A percentile compares a stretch with the other conserved stretches of the same genome.
Evolutionary conservation across 2,329 filamentous ascomycete species (phyloP).

Genomic region (Colletotrichum sp.): DNA sequence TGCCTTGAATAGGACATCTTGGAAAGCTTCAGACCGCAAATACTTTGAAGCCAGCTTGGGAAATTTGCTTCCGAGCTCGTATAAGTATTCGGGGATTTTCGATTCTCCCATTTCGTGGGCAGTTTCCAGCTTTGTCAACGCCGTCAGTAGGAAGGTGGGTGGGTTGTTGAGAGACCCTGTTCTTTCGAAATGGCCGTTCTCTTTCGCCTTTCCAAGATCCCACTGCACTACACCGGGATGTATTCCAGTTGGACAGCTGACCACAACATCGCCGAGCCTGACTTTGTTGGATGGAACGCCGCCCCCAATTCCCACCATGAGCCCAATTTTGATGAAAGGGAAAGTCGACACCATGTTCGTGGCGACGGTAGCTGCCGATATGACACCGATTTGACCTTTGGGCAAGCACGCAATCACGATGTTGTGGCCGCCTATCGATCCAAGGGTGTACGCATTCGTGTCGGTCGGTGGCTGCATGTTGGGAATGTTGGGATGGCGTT

Average conservation of each 20-base stretch:
- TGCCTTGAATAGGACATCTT: constrained; percentile 16
- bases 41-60: background rate
- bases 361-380: background rate
- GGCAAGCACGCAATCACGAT: constrained; percentile 30
- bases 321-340: background rate
- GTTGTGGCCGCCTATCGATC: constrained; percentile 28
- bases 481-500: constrained; percentile 14
- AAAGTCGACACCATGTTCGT: background rate
- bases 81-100: background rate
- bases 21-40: background rate
- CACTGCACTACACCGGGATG: constrained; percentile 19
- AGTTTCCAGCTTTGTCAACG: background rate
- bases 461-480: constrained; percentile 22
- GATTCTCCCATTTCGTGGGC: background rate
- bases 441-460: constrained; percentile 30
- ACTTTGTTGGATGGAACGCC: constrained; percentile 17
- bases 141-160: background rate
- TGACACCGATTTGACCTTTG: constrained; percentile 21
- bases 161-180: constrained; percentile 5
- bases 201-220: background rate
- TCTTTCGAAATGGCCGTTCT: background rate
- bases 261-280: constrained; percentile 23
- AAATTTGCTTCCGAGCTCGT: constrained; percentile 2
- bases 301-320: constrained; percentile 31
- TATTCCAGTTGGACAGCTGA: background rate